Percentiles rank a stretch among this genome's conserved stretches.
Evolutionary conservation across 768 basidiomycete genomes (phyloP).

Genomic region (Leucosporidium creatinivorum): DNA sequence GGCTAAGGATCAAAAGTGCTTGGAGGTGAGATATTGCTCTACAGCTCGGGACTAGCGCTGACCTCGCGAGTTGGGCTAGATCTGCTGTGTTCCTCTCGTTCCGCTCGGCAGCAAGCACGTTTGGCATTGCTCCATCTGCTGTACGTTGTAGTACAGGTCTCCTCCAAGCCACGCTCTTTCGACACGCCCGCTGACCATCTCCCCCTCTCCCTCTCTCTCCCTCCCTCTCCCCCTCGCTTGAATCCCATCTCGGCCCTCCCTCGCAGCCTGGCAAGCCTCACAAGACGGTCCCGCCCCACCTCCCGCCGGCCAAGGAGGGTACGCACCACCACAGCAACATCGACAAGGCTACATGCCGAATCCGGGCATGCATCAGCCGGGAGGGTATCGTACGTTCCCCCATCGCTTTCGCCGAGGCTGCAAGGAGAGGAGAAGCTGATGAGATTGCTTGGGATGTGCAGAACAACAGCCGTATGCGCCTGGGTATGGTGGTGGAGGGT

Average conservation of each 20-base stretch:
- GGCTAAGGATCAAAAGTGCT: too few species aligned
- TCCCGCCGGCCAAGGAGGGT: neutral
- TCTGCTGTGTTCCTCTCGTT: constrained; percentile 24
- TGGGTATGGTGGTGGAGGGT: too few species aligned
- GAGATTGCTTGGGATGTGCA: too few species aligned
- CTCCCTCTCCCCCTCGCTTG: neutral
- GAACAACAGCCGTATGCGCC: too few species aligned
- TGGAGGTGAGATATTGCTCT: too few species aligned
- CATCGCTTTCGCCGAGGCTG: too few species aligned
- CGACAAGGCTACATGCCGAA: neutral
- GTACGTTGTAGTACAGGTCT: neutral
- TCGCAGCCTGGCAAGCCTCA: constrained; percentile 16
- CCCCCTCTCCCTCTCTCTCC: neutral
- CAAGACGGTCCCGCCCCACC: constrained; percentile 20
- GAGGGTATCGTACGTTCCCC: too few species aligned
- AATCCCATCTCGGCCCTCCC: neutral
- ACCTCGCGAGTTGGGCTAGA: neutral
- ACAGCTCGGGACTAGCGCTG: neutral
- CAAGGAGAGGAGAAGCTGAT: too few species aligned
- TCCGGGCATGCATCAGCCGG: neutral
- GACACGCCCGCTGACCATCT: too few species aligned
- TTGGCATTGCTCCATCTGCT: constrained; percentile 25
- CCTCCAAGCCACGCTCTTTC: too few species aligned
- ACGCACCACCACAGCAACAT: neutral
- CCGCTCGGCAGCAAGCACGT: constrained; percentile 18